Evolutionary conservation across 177 flowering plant species (phyloP).

Genomic region (Telopea speciosissima): DNA sequence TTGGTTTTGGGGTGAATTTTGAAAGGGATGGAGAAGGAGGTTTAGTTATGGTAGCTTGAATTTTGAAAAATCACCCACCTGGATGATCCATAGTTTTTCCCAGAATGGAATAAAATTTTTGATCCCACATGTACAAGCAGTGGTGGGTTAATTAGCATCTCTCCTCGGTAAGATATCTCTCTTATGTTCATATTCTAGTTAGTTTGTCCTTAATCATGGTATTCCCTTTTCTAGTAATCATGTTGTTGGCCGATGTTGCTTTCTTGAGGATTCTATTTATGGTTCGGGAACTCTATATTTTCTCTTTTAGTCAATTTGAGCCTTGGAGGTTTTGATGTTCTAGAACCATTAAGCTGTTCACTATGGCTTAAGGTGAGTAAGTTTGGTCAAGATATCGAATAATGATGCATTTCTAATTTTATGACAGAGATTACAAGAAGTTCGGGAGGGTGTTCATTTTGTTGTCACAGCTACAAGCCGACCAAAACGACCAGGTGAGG

Average conservation of each 20-base stretch:
- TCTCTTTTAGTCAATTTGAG: background rate
- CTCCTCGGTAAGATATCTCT: too few species aligned
- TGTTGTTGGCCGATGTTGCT: background rate
- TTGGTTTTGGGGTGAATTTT: too few species aligned
- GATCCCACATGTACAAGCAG: too few species aligned
- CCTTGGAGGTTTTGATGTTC: background rate
- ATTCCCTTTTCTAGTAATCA: background rate
- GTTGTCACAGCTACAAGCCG: constrained; percentile 90
- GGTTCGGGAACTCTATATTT: background rate
- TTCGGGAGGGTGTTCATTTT: constrained; percentile 59
- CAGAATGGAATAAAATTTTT: too few species aligned
- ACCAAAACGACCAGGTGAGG: constrained; percentile 58
- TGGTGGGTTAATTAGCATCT: too few species aligned
- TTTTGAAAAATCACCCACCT: too few species aligned
- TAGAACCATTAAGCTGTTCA: too few species aligned
- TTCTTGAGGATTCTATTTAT: background rate
- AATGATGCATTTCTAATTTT: constrained; percentile 1
- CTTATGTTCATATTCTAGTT: too few species aligned
- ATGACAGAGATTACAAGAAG: constrained; percentile 39
- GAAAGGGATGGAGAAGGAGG: too few species aligned
- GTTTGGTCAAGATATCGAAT: background rate
- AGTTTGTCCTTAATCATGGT: background rate
- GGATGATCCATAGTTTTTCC: too few species aligned
- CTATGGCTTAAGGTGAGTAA: background rate
- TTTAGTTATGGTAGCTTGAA: too few species aligned